Evolutionary conservation across 495 filamentous ascomycete species (phyloP), one percentile per base, ranked within the genome.

Genomic region (Bathelium albidoporum): DNA sequence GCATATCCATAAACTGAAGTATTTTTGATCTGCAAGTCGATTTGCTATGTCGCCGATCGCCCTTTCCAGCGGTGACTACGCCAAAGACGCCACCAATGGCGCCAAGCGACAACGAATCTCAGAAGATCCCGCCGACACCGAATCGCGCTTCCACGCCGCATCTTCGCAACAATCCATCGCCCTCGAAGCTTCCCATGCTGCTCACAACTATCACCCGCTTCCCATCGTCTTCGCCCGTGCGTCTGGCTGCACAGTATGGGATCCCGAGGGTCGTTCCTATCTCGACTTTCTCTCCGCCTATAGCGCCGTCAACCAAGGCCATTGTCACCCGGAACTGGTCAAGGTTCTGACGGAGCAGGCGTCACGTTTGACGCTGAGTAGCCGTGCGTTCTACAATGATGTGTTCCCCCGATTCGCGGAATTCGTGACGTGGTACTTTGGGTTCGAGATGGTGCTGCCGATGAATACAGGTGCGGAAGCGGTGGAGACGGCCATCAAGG

Each of bases 401-500:
- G 94, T 99, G 39, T 97, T 99, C 79, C 94, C 94, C 44, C 84
- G 87, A 59, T 99, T 96, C 79, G 92, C 94, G 45, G 85, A 96
- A 76, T 95, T 91, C 74, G 88, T 97, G 60, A 93, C 89, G 66
- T 72, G 83, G 64, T 85, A 83, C 72, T 96, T 97, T 72, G 93
- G 90, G 53, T 99, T 92, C 75, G 95, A 97, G 73, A 99, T 97
- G 94, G 92, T 96, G 28, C 77, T 99, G 76, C 94, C 94, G 58
- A 97, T 99, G 94, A 97, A 97, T 78, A 99, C 94, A 10, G 94
- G 94, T 58, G 94, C 92, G 32, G 94, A 99, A 78, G 94, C 94
- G n/a, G 94, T 97, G 53, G 94, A 99, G 82, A 97, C 95, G 0
- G 91, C 85, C 28, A 86, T 99, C 73, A 99, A 99, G 81, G 87